These are phyloP conservation scores for Eimeria tenella DNA, from an alignment of 169 alveolate species.

Conservation along the genomic window DNA sequence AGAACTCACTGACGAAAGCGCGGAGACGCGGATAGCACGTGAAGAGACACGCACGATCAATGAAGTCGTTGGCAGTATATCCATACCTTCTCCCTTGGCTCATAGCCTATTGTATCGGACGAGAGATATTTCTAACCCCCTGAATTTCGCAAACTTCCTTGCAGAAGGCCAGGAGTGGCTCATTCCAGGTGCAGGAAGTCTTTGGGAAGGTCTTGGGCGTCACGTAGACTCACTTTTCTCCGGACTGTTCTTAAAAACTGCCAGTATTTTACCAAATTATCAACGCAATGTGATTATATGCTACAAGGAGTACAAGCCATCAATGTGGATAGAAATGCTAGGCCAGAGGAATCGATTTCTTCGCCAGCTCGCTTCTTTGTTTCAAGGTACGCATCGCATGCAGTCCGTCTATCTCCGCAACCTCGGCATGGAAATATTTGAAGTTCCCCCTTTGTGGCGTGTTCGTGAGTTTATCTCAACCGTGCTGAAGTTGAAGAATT, in stretches of 20 bases:
- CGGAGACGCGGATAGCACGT: constrained; percentile 17
- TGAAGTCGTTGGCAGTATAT: background rate
- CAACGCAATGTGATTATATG: constrained; percentile 78
- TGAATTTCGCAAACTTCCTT: constrained; percentile 64
- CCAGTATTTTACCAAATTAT: constrained; percentile 72
- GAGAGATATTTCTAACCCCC: constrained; percentile 63
- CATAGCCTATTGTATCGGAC: constrained; percentile 64
- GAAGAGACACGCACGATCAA: background rate
- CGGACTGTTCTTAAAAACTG: constrained; percentile 74
- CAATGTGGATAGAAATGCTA: constrained; percentile 78
- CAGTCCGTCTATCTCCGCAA: constrained; percentile 81
- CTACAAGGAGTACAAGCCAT: constrained; percentile 78
- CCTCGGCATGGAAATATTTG: constrained; percentile 82
- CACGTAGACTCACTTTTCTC: constrained; percentile 70
- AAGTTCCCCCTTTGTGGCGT: constrained; percentile 80
- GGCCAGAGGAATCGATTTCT: constrained; percentile 77
- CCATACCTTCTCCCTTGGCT: constrained; percentile 72
- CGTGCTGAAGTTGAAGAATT: constrained; percentile 66
- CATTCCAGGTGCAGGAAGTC: constrained; percentile 71
- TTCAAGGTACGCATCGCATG: constrained; percentile 74
- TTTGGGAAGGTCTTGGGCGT: constrained; percentile 74
- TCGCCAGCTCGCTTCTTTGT: constrained; percentile 71
- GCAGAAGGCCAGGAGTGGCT: constrained; percentile 75
- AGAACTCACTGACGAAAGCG: background rate
- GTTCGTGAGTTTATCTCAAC: constrained; percentile 74